A percentile compares a stretch with the other conserved stretches of the same genome.
phyloP scores from a whole-genome alignment of 2,329 filamentous ascomycete species.

The Leptosphaerulina australis region DNA sequence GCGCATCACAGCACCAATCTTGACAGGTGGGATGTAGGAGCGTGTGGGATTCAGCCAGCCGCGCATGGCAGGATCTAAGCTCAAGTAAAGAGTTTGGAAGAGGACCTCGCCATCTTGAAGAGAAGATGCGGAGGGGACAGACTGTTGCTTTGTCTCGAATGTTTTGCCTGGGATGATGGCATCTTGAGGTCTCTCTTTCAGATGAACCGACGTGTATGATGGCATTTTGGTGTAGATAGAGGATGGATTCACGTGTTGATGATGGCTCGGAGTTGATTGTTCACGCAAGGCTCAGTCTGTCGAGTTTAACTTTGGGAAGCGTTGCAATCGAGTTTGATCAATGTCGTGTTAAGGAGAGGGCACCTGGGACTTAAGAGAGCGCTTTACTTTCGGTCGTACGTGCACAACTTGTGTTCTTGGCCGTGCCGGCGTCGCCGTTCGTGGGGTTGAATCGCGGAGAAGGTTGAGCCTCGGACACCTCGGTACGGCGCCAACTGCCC shows the following conservation, averaged over 20 bases:
- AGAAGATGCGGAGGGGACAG: slow-evolving; percentile 54
- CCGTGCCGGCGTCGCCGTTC: slow-evolving; percentile 17
- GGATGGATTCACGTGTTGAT: not conserved
- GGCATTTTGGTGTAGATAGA: slow-evolving; percentile 33
- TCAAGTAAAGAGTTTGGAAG: slow-evolving; percentile 65
- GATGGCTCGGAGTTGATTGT: not conserved
- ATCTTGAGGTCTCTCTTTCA: slow-evolving; percentile 67
- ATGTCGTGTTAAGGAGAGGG: not conserved
- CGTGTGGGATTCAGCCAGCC: slow-evolving; percentile 66
- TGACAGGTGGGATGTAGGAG: slow-evolving; percentile 71
- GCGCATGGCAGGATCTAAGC: slow-evolving; percentile 77
- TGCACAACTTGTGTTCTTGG: slow-evolving; percentile 27
- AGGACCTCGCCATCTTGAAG: slow-evolving; percentile 70
- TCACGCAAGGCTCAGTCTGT: too few species aligned
- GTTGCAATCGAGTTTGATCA: not conserved
- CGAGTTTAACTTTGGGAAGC: not conserved
- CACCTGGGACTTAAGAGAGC: not conserved
- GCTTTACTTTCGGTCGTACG: slow-evolving; percentile 7
- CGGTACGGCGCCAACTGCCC: slow-evolving; percentile 14
- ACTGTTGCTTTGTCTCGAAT: slow-evolving; percentile 61
- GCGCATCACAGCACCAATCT: slow-evolving; percentile 72
- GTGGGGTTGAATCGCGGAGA: slow-evolving; percentile 31
- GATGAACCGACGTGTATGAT: slow-evolving; percentile 58
- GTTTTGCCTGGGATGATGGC: slow-evolving; percentile 69
- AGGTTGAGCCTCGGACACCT: slow-evolving; percentile 18